A percentile compares a stretch with the other conserved stretches of the same genome.
Conservation (phyloP, 495 filamentous ascomycete species). For the Neurospora sp. region DNA sequence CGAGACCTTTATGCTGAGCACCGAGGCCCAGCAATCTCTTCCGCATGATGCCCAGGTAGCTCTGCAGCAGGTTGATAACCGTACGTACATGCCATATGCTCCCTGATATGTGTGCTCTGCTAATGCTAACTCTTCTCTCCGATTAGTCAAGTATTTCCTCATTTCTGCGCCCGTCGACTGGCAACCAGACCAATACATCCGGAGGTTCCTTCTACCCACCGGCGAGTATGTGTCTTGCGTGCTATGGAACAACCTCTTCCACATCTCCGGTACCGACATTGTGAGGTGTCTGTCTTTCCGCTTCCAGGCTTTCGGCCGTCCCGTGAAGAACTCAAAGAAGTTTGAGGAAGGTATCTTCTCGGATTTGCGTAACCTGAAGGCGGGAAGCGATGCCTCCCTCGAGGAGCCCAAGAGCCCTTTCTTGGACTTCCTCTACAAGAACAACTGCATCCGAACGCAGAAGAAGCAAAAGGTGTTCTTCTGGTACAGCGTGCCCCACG, state of each 20-base stretch:
- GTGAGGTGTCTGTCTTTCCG: conserved; percentile 96
- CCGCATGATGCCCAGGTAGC: conserved; percentile 96
- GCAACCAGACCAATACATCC: conserved; percentile 92
- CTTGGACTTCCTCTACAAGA: conserved; percentile 98
- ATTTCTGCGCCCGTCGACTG: conserved; percentile 98
- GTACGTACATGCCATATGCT: conserved; percentile 46
- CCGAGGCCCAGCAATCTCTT: conserved; percentile 88
- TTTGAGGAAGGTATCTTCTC: conserved; percentile 99
- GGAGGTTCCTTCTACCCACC: conserved; percentile 87
- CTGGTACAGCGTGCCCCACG: conserved; percentile 98
- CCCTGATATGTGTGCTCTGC: background rate
- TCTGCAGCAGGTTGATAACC: conserved; percentile 94
- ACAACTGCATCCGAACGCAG: conserved; percentile 98
- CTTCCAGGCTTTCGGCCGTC: conserved; percentile 96
- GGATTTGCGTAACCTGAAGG: conserved; percentile 94
- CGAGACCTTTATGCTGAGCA: conserved; percentile 96
- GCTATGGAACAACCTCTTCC: conserved; percentile 96
- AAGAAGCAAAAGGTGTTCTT: conserved; percentile 99
- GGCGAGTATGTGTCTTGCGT: conserved; percentile 99
- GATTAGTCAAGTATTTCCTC: conserved; percentile 95
- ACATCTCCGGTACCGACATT: conserved; percentile 97
- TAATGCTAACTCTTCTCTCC: conserved; percentile 2
- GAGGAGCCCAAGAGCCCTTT: conserved; percentile 98
- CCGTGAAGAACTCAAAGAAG: conserved; percentile 99
- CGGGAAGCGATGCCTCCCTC: conserved; percentile 95